phyloP scores from a whole-genome alignment of 306 rosid species.

The Vigna nakashimae region DNA sequence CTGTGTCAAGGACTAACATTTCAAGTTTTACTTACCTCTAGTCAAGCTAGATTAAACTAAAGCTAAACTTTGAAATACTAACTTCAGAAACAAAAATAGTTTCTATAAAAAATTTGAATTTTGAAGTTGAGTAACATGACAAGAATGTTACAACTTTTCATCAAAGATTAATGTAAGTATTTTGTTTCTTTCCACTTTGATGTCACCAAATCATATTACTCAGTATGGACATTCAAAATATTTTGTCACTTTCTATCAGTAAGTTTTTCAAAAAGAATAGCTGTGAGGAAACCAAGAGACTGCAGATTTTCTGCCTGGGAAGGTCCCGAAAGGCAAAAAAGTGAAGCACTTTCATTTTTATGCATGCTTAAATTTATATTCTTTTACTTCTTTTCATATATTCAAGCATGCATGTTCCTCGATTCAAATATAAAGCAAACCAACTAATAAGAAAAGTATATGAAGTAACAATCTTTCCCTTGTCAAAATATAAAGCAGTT shows the following conservation, averaged over 20 bases:
- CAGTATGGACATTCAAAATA: not conserved
- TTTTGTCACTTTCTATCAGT: not conserved
- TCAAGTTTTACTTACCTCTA: too few species aligned
- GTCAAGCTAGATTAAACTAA: too few species aligned
- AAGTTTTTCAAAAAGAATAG: not conserved
- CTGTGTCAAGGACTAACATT: not conserved
- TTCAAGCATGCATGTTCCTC: not conserved
- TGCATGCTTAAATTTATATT: conserved; percentile 22
- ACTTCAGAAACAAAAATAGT: not conserved
- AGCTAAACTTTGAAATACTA: not conserved
- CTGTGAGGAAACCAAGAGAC: not conserved
- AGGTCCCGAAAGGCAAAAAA: conserved; percentile 15
- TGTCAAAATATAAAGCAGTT: not conserved
- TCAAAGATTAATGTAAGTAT: not conserved
- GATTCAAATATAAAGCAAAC: not conserved
- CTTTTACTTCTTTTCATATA: conserved; percentile 9
- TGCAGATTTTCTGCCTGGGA: not conserved
- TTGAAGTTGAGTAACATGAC: not conserved
- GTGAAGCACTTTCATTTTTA: not conserved
- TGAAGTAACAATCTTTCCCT: not conserved
- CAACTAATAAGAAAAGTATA: not conserved
- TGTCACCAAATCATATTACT: not conserved
- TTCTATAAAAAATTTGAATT: not conserved
- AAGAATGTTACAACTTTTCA: not conserved
- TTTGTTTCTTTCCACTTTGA: not conserved